phyloP scores from a whole-genome alignment of 2,329 filamentous ascomycete species.

The Akanthomyces uredinophilus region DNA sequence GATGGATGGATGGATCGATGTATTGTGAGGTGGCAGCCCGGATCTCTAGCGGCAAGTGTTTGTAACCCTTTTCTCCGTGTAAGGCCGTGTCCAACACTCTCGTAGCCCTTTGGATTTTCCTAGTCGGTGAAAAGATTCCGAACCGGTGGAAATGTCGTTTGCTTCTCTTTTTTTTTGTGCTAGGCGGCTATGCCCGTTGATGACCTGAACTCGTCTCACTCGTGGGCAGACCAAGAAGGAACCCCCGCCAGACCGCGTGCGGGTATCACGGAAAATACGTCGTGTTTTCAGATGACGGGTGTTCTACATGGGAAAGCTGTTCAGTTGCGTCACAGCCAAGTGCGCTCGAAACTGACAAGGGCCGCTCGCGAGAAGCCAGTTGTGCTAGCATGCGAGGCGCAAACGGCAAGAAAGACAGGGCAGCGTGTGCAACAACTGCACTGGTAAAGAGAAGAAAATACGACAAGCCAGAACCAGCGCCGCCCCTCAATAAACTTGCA shows the following conservation, averaged over 20 bases:
- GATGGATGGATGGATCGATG: background rate
- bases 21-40: background rate
- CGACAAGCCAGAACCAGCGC: background rate
- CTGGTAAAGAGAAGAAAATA: background rate
- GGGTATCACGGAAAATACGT: background rate
- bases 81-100: too few species aligned
- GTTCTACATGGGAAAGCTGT: background rate
- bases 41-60: background rate
- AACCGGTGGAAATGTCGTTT: background rate
- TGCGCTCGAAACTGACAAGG: background rate
- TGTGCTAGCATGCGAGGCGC: background rate
- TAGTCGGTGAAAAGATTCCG: background rate
- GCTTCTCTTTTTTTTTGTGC: background rate
- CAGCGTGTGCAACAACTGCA: background rate
- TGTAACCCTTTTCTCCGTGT: too few species aligned
- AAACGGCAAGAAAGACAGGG: background rate
- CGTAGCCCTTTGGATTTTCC: too few species aligned
- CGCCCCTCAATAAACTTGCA: background rate
- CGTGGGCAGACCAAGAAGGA: background rate
- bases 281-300: background rate
- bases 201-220: background rate
- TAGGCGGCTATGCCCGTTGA: background rate
- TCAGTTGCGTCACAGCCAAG: too few species aligned
- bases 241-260: background rate
- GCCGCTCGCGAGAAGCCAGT: background rate